phyloP scores from a whole-genome alignment of 768 basidiomycete species.

The Cystobasidium onofrii region DNA sequence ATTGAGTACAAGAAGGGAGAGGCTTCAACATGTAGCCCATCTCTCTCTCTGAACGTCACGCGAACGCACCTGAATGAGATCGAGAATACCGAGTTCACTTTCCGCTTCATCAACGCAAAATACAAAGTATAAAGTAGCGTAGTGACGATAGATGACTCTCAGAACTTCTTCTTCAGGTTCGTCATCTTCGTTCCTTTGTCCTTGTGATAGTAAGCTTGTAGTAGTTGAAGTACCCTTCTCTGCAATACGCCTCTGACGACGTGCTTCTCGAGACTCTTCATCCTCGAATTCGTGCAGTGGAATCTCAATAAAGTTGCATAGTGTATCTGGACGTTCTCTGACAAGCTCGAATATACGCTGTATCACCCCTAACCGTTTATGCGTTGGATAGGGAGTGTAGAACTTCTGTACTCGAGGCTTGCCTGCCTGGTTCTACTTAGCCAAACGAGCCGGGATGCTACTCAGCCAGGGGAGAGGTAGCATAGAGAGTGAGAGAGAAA shows the following conservation, averaged over 20 bases:
- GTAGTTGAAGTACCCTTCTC: background rate
- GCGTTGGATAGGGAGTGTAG: constrained; percentile 54
- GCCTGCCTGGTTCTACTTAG: background rate
- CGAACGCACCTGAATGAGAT: constrained; percentile 77
- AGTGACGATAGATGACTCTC: constrained; percentile 86
- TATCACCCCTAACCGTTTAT: constrained; percentile 51
- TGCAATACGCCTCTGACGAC: constrained; percentile 8
- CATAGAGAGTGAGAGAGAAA: background rate
- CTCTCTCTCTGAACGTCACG: too few species aligned
- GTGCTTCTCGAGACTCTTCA: constrained; percentile 21
- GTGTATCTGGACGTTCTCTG: constrained; percentile 64
- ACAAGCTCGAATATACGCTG: constrained; percentile 86
- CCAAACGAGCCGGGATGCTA: background rate
- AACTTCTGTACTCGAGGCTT: constrained; percentile 53
- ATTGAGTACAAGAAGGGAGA: background rate
- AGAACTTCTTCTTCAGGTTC: constrained; percentile 47
- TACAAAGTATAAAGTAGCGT: constrained; percentile 93
- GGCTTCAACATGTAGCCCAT: too few species aligned
- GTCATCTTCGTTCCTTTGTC: constrained; percentile 31
- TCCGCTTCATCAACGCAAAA: constrained; percentile 94
- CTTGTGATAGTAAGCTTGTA: constrained; percentile 43
- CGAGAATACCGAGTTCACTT: constrained; percentile 90
- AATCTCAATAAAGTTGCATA: constrained; percentile 94
- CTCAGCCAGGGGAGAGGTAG: background rate
- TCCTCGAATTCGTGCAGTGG: constrained; percentile 40